A percentile compares a stretch with the other conserved stretches of the same genome.
These are phyloP conservation scores for Abelmoschus esculentus DNA, from an alignment of 345 rosid species.

Conservation along the genomic window DNA sequence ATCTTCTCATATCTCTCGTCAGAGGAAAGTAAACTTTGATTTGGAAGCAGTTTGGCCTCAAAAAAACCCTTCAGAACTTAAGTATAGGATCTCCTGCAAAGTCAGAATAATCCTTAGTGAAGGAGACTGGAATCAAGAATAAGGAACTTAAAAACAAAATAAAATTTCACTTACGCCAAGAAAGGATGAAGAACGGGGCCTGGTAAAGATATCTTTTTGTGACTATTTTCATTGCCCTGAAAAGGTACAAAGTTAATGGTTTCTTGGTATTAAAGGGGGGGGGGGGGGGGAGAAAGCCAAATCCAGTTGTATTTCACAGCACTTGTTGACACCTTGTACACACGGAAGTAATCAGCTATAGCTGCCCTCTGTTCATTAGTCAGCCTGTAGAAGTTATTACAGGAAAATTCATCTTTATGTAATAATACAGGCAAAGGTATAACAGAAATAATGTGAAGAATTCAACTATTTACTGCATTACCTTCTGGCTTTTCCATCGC, in stretches of 20 bases:
- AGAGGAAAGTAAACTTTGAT: constrained; percentile 54
- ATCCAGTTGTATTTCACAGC: background rate
- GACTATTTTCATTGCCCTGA: constrained; percentile 84
- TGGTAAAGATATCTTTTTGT: constrained; percentile 56
- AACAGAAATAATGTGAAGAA: background rate
- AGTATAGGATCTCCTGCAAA: constrained; percentile 75
- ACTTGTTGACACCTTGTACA: constrained; percentile 48
- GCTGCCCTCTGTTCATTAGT: constrained; percentile 89
- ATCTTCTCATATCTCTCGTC: constrained; percentile 86
- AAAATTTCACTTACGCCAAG: constrained; percentile 54
- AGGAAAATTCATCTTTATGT: constrained; percentile 2
- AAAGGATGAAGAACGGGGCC: constrained; percentile 82
- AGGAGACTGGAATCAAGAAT: background rate
- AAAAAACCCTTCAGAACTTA: constrained; percentile 65
- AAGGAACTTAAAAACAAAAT: background rate
- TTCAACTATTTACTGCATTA: constrained; percentile 14
- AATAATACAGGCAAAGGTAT: background rate
- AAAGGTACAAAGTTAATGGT: constrained; percentile 9
- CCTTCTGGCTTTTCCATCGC: constrained; percentile 89
- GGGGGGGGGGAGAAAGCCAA: background rate
- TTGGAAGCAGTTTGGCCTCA: constrained; percentile 60
- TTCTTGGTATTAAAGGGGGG: background rate
- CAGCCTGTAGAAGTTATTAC: constrained; percentile 39
- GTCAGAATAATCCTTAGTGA: constrained; percentile 10
- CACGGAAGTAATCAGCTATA: constrained; percentile 81